A percentile compares a stretch with the other conserved stretches of the same genome.
These are phyloP conservation scores for Tulasnella sp. DNA, from an alignment of 768 basidiomycete species.

Conservation along the genomic window DNA sequence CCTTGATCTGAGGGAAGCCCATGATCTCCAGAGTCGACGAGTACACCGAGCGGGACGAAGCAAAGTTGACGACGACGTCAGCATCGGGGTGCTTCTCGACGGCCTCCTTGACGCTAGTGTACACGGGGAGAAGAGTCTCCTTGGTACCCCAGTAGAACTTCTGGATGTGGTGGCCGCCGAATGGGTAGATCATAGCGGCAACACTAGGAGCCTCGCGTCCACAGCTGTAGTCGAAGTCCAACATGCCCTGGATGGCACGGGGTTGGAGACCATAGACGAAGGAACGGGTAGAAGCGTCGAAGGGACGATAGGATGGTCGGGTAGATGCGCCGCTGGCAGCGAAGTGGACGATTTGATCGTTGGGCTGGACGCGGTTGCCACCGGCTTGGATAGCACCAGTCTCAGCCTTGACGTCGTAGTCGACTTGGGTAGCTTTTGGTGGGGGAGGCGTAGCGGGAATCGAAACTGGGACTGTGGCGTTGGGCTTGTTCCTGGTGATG, in stretches of 20 bases:
- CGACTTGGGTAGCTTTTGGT: constrained; percentile 39
- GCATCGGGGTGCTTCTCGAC: constrained; percentile 92
- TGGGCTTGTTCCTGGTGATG: constrained; percentile 54
- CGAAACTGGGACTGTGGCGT: constrained; percentile 35
- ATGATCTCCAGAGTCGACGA: constrained; percentile 90
- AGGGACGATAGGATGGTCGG: constrained; percentile 84
- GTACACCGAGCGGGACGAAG: constrained; percentile 89
- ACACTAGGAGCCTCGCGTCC: constrained; percentile 86
- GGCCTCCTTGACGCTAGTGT: constrained; percentile 87
- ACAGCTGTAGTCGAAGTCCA: constrained; percentile 99
- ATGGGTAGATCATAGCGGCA: constrained; percentile 99
- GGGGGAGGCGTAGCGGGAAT: constrained; percentile 45
- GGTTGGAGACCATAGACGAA: constrained; percentile 99
- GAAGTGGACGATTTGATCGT: constrained; percentile 90
- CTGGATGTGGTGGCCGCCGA: constrained; percentile 99
- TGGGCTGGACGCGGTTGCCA: constrained; percentile 74
- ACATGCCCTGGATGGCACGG: constrained; percentile 96
- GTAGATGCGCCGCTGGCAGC: constrained; percentile 40
- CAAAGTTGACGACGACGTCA: constrained; percentile 98
- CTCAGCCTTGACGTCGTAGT: constrained; percentile 31
- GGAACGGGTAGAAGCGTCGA: constrained; percentile 88
- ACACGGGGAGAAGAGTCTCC: constrained; percentile 97
- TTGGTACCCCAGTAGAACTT: constrained; percentile 99
- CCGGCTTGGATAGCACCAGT: constrained; percentile 72
- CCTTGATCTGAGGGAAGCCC: constrained; percentile 60